Conservation (phyloP, 768 basidiomycete species). For the Tephrocybe sp. region DNA sequence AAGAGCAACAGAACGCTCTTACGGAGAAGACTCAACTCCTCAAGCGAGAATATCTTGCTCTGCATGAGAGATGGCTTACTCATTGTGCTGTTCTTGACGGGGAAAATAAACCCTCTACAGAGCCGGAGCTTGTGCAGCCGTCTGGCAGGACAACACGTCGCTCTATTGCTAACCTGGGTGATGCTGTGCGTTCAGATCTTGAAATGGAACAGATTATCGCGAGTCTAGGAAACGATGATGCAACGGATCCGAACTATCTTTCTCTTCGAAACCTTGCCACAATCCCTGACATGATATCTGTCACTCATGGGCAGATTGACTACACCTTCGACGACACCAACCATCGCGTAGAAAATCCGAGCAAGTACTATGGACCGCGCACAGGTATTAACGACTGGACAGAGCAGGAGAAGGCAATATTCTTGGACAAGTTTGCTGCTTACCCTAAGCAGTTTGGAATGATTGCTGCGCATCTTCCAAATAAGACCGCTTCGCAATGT, state of each 20-base stretch:
- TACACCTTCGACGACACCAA: constrained; percentile 84
- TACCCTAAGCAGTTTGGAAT: constrained; percentile 96
- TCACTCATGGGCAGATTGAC: constrained; percentile 56
- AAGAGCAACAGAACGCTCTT: constrained; percentile 45
- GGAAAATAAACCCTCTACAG: constrained; percentile 43
- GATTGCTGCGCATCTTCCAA: constrained; percentile 74
- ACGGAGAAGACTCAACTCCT: constrained; percentile 55
- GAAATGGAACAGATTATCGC: constrained; percentile 98
- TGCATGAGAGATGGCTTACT: constrained; percentile 71
- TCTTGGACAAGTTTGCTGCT: constrained; percentile 77
- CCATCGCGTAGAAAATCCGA: constrained; percentile 72
- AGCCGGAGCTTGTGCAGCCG: constrained; percentile 35
- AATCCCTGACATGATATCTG: constrained; percentile 89
- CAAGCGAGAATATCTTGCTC: constrained; percentile 59
- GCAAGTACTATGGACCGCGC: constrained; percentile 68
- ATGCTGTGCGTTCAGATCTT: constrained; percentile 90
- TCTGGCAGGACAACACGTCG: constrained; percentile 68
- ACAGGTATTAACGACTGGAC: constrained; percentile 88
- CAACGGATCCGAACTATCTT: constrained; percentile 90
- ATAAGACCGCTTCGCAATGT: constrained; percentile 88
- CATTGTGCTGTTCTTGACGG: constrained; percentile 73
- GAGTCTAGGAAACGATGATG: constrained; percentile 88
- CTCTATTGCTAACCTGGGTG: constrained; percentile 68
- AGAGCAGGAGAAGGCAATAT: constrained; percentile 73
- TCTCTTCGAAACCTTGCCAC: constrained; percentile 80